These are phyloP conservation scores for Thecamonas trahens DNA, from an alignment of 78 protist genomes.

Conservation along the genomic window DNA sequence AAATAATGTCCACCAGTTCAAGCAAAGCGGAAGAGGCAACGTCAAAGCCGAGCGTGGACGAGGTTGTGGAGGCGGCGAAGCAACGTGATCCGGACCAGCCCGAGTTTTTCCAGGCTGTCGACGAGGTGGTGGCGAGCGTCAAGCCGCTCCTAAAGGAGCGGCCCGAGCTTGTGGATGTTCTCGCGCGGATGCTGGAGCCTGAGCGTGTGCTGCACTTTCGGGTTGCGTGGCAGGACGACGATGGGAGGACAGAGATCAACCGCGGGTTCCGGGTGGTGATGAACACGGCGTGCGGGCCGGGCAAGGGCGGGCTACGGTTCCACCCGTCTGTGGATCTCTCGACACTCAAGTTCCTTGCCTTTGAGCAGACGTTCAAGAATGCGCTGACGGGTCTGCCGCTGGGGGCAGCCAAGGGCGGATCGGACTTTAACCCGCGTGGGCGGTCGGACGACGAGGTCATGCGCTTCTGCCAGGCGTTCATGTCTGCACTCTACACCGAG, in stretches of 20 bases:
- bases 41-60: neutral
- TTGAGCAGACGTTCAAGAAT: constrained; percentile 74
- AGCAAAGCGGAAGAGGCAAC: too few species aligned
- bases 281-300: constrained; percentile 64
- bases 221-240: constrained; percentile 64
- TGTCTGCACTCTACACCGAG: constrained; percentile 49
- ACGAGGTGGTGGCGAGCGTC: constrained; percentile 26
- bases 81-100: constrained; percentile 23
- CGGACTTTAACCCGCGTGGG: constrained; percentile 73
- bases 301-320: constrained; percentile 77
- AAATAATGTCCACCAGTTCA: too few species aligned
- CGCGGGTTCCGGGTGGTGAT: constrained; percentile 70
- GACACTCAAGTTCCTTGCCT: constrained; percentile 66
- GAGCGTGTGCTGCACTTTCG: constrained; percentile 51
- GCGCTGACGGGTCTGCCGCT: constrained; percentile 56
- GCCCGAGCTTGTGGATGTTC: neutral
- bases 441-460: constrained; percentile 44
- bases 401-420: constrained; percentile 77
- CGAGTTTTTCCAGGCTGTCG: constrained; percentile 54
- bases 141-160: constrained; percentile 22
- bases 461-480: constrained; percentile 62
- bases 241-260: constrained; percentile 37
- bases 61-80: neutral
- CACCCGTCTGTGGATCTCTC: constrained; percentile 64
- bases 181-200: constrained; percentile 44